Evolutionary conservation across 495 filamentous ascomycete genomes (phyloP).

Genomic region (Neurospora sp.): DNA sequence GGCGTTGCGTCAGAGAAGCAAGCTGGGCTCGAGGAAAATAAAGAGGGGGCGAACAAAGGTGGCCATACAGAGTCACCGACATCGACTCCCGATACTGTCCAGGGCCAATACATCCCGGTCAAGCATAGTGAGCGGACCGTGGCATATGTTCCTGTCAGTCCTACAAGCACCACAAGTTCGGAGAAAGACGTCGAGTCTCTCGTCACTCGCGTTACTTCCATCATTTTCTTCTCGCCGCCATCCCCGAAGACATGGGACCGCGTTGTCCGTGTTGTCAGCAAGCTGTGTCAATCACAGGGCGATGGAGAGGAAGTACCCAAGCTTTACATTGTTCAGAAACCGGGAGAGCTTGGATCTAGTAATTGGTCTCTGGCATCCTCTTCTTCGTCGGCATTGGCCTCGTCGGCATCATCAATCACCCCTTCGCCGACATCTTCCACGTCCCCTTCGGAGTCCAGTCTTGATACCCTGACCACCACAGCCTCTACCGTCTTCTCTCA

Average conservation of each 20-base stretch:
- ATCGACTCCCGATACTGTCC: background rate
- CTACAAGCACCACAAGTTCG: background rate
- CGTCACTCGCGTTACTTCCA: background rate
- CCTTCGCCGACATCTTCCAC: background rate
- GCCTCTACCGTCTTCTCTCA: background rate
- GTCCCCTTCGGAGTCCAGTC: background rate
- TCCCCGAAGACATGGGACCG: background rate
- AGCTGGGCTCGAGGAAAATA: background rate
- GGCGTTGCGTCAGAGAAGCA: background rate
- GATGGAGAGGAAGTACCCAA: background rate
- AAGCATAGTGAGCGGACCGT: background rate
- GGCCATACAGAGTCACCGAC: background rate
- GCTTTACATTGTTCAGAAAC: background rate
- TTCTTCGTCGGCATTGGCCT: background rate
- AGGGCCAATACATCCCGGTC: background rate
- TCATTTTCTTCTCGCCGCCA: background rate
- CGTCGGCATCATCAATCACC: background rate
- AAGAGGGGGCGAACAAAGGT: background rate
- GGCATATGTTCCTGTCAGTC: background rate
- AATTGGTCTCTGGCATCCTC: background rate
- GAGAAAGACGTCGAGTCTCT: background rate
- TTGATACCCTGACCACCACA: background rate
- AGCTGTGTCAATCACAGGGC: background rate
- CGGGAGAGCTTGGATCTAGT: background rate
- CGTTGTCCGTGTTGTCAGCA: background rate